phyloP scores from a whole-genome alignment of 2,329 filamentous ascomycete genomes.

The Cadophora gregata region DNA sequence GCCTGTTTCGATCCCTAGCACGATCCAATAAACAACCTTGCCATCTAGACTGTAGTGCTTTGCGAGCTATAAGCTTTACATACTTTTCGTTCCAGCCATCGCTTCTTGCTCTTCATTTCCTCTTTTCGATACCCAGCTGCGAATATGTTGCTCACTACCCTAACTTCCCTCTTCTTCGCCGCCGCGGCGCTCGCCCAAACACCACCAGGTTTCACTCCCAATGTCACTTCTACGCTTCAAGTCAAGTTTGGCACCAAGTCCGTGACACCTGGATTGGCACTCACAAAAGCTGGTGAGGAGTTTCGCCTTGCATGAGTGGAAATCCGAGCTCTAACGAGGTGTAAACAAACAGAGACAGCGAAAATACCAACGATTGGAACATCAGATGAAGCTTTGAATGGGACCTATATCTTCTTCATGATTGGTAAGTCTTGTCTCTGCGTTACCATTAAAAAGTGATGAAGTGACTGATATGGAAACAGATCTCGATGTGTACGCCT shows the following conservation, averaged over 20 bases:
- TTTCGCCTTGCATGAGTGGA: neutral
- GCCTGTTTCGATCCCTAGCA: neutral
- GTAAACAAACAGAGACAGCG: slow-evolving; percentile 13
- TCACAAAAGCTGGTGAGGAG: slow-evolving; percentile 25
- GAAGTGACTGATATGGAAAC: neutral
- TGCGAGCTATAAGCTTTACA: neutral
- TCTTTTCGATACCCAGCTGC: neutral
- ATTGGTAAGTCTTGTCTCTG: slow-evolving; percentile 19
- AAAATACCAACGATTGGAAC: slow-evolving; percentile 29
- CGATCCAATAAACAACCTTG: neutral
- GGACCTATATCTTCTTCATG: slow-evolving; percentile 30
- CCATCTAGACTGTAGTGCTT: neutral
- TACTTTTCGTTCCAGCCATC: neutral
- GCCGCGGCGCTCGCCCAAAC: slow-evolving; percentile 22
- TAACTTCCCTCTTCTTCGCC: slow-evolving; percentile 16
- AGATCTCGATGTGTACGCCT: slow-evolving; percentile 30
- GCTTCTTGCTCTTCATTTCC: neutral
- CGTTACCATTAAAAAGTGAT: neutral
- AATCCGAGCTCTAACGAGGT: neutral
- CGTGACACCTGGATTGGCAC: slow-evolving; percentile 24
- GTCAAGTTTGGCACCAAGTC: slow-evolving; percentile 24
- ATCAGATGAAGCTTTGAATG: slow-evolving; percentile 19
- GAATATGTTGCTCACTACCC: slow-evolving; percentile 24
- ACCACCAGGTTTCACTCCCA: slow-evolving; percentile 26
- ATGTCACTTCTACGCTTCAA: slow-evolving; percentile 24